Evolutionary conservation across 306 rosid species (phyloP), one percentile per base, ranked within the genome.

Genomic region (Astragalus glycyphyllos): DNA sequence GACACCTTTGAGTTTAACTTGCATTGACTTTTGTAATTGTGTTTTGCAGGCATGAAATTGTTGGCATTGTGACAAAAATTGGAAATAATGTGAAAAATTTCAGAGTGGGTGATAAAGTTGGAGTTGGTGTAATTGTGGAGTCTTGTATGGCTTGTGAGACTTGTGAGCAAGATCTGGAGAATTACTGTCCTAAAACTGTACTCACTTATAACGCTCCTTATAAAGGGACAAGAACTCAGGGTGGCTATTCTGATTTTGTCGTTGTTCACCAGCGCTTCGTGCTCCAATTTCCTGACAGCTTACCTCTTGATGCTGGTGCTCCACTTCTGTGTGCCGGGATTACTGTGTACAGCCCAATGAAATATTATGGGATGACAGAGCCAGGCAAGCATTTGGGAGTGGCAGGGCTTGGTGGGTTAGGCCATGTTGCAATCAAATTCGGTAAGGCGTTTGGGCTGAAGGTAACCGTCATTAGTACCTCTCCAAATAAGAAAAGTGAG

Each of bases 301-400:
- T 93, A 51, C 90, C 98, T 58, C 85, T 68, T n/a, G 98, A 85
- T 80, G 80, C 89, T 5, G 92, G 92, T 49, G 97, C 98, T 58
- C 98, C 98, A 1, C 93, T 90, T 1, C 84, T 93, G 16, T 93
- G 98, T 69, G 98, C 97, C 34, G 98, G 98, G 71, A 84, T 93
- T 46, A 86, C 98, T 47, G 84, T 88, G 47, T 90, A 88, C 72
- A 93, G 98, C 77, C 98, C 98, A 0, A 88, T 93, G 97, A 88
- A 69, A 17, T 93, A 85, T 75, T 93, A 88, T 79, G 96, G 98
- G 64, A 87, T 90, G 88, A 87, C 94, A 7, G 87, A 93, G 77
- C 85, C 94, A 0, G 96, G 98, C 17, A 88, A 87, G 82, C 96
- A 90, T 78, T 78, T 93, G 80, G 98, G 98, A 32, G 96, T 93